A percentile compares a stretch with the other conserved stretches of the same genome.
Evolutionary conservation across 345 rosid species (phyloP).

Genomic region (Populus ilicifolia): DNA sequence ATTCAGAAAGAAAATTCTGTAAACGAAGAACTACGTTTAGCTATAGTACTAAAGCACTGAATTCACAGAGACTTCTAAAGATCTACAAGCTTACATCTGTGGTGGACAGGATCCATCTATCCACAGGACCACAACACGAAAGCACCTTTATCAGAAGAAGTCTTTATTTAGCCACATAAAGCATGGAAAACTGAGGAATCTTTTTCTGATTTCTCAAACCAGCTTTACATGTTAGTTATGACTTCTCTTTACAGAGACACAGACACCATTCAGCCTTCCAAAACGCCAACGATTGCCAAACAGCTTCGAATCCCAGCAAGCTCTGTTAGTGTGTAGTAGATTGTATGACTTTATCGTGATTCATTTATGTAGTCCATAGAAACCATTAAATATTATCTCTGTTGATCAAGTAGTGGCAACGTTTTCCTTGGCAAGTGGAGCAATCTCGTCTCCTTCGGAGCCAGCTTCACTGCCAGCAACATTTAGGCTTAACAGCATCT

Average conservation of each 20-base stretch:
- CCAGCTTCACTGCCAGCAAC: constrained; percentile 61
- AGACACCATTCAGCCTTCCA: background rate
- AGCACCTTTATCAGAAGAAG: background rate
- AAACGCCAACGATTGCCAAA: background rate
- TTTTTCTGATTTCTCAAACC: background rate
- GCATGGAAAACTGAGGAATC: background rate
- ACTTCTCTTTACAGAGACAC: background rate
- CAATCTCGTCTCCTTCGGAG: constrained; percentile 73
- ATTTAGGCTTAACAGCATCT: constrained; percentile 51
- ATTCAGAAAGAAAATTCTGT: background rate
- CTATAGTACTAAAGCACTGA: no score
- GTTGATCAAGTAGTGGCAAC: constrained; percentile 68
- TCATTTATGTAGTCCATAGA: background rate
- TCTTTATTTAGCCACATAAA: constrained; percentile 1
- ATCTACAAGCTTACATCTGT: background rate
- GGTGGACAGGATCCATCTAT: background rate
- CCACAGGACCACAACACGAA: background rate
- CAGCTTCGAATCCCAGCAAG: background rate
- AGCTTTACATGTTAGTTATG: constrained; percentile 4
- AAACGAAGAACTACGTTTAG: background rate
- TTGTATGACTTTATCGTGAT: background rate
- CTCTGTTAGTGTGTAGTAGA: background rate
- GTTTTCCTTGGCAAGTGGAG: constrained; percentile 78
- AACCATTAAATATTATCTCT: background rate
- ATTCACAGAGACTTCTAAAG: background rate